These are phyloP conservation scores for Gautieria morchelliformis DNA, from an alignment of 768 basidiomycete species.

Conservation along the genomic window DNA sequence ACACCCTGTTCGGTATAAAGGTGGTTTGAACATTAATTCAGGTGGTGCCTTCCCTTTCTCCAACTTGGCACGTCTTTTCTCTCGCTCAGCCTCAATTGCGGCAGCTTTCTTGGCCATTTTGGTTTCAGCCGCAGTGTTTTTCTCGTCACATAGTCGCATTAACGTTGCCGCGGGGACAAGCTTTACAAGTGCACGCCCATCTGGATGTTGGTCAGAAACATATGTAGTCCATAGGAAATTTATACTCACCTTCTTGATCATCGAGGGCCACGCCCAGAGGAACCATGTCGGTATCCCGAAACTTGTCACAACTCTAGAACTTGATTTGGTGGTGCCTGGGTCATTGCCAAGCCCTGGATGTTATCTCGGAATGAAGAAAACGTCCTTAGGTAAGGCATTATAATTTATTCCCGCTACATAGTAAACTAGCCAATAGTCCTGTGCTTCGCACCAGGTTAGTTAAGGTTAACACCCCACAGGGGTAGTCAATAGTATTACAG, in stretches of 20 bases:
- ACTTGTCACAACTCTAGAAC: slow-evolving; percentile 80
- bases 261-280: slow-evolving; percentile 94
- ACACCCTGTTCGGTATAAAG: no score
- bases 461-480: no score
- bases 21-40: no score
- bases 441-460: slow-evolving; percentile 23
- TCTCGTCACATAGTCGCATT: slow-evolving; percentile 81
- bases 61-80: no score
- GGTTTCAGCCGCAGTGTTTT: slow-evolving; percentile 60
- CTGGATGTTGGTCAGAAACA: slow-evolving; percentile 28
- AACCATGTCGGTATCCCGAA: slow-evolving; percentile 83
- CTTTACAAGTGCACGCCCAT: slow-evolving; percentile 93
- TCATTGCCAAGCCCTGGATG: slow-evolving; percentile 74
- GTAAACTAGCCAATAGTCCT: no score
- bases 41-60: no score
- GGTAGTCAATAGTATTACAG: no score
- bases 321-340: slow-evolving; percentile 60
- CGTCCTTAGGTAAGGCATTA: slow-evolving; percentile 82
- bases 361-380: slow-evolving; percentile 89
- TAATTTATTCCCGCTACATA: slow-evolving; percentile 64
- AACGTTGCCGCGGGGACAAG: slow-evolving; percentile 76
- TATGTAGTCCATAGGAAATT: not conserved
- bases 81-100: no score
- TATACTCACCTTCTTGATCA: slow-evolving; percentile 77
- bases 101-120: no score